Base-by-base conservation (phyloP, 73 alveolate genomes). In the Paramecium tetraurelia region DNA sequence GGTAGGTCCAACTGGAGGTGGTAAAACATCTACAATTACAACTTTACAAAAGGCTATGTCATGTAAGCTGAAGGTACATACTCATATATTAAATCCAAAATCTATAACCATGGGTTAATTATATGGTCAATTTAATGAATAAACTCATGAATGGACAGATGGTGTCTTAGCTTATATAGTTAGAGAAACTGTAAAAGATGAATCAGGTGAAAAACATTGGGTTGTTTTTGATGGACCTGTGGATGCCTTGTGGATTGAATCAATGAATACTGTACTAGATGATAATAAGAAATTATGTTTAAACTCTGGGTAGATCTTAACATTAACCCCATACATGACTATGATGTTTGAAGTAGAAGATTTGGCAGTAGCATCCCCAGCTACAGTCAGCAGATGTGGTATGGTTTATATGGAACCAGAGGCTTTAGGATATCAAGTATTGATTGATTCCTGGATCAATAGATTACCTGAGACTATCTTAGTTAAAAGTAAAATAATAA, bases 341-440 rank as follows among this genome's bases (percentile, higher is more conserved):
- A 96, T 96, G 98, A 96, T 96, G 98, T 96, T 96, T 85, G 99
- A 96, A 86, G 97, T 97, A 2, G 99, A 97, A 93, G 99, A 98
- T 95, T 92, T 98, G 85, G 97, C 98, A 21, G 99, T 98, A 31
- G 99, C 99, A 18, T 95, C 99, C 5, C 99, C 99, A 24, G 99
- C 99, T 16, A 99, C 99, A 43, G 99, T 99, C 18, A 96, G 99
- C 35, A 94, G 99, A 89, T 98, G 99, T 84, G 99, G 99, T 92
- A 98, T 97, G 99, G 99, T 99, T 59, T 98, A 97, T 93, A 96
- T 98, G 99, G 99, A 98, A 83, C 99, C 99, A 63, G 98, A 96
- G 10, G 95, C 99, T 58, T 92, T 98, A 80, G 99, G 99, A 21
- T 92, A 96, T 24, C 41, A 70, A 40, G 92, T 83, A 21, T 72